These are phyloP conservation scores for Penium margaritaceum DNA, from an alignment of 139 green algal genomes.

Conservation along the genomic window DNA sequence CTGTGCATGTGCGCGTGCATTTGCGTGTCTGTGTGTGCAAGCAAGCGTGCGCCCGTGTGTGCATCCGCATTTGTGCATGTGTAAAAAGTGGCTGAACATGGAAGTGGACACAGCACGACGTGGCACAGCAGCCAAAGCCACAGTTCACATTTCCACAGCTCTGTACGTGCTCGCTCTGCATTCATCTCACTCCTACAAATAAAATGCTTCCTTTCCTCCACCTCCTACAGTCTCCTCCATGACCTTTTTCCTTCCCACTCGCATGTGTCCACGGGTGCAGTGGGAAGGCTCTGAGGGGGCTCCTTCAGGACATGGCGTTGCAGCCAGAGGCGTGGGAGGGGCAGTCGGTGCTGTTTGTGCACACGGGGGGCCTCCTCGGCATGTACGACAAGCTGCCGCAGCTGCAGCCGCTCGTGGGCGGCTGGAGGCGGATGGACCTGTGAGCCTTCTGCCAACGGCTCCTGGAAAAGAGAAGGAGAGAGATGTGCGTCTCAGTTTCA, in stretches of 20 bases:
- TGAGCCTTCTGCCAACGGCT: too few relatives aligned
- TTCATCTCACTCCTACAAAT: too few relatives aligned
- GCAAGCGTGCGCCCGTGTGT: neutral
- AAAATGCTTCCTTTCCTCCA: neutral
- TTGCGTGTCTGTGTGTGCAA: neutral
- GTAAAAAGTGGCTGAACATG: neutral
- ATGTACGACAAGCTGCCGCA: slow-evolving; percentile 83
- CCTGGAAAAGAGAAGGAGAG: too few relatives aligned
- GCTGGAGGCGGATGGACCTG: slow-evolving; percentile 22
- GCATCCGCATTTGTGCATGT: neutral
- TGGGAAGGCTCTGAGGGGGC: slow-evolving; percentile 71
- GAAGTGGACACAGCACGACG: neutral
- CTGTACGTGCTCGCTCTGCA: too few relatives aligned
- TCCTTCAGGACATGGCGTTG: slow-evolving; percentile 65
- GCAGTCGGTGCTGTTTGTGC: slow-evolving; percentile 70
- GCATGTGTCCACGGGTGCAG: slow-evolving; percentile 14
- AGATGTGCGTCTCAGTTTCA: too few relatives aligned
- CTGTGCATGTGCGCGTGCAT: neutral
- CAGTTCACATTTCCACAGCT: too few relatives aligned
- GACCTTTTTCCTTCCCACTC: neutral
- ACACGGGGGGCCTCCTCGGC: slow-evolving; percentile 80
- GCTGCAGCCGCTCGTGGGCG: slow-evolving; percentile 53
- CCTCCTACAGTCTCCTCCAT: neutral
- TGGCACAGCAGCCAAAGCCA: too few relatives aligned
- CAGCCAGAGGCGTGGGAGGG: slow-evolving; percentile 66